Base-by-base conservation (phyloP, 805 yeast genomes). In the Candida montana region DNA sequence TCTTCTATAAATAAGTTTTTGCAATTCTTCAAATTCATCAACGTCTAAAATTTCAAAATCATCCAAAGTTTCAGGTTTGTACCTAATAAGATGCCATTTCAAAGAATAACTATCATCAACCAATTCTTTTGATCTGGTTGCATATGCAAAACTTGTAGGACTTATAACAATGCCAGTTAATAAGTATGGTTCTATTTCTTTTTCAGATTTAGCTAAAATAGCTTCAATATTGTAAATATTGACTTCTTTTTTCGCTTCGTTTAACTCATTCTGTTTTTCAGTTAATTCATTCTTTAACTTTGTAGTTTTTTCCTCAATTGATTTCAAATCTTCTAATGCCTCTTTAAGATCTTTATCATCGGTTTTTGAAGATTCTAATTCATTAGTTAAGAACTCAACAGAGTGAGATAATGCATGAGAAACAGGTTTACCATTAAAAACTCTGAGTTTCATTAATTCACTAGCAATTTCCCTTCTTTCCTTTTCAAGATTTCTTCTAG, bases 91-190 rank as follows among this genome's bases (percentile, higher is more conserved):
- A 13, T 45, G 37, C 74, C 74, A 69, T 10, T 40, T 36, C 6
- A 38, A 19, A 6, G 28, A 17, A n/a, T 33, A n/a, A 5, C 31
- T 28, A 19, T 47, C 51, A 15, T 44, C 41, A 11, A 33, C 29
- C 17, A 40, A 21, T 7, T 39, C 17, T 17, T 38, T 42, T 5
- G 31, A 15, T 20, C 47, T 53, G 31, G 49, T 57, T 35, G 55
- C 39, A 39, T 54, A 65, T 27, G 56, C 65, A 44, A 62, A 68
- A 18, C 57, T 57, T 5, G 48, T 42, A 9, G 61, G 59, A 31
- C 53, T 57, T 10, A 68, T 33, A 3, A 69, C 54, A 3, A 65
- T 60, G 19, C 73, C 74, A 11, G 56, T 54, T 3, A 70, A 47
- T 7, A 67, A 39, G 57, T 67, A 68, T 5, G 72, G 70, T 21